Base-by-base conservation (phyloP, 768 basidiomycete genomes). In the Trametes cingulata region DNA sequence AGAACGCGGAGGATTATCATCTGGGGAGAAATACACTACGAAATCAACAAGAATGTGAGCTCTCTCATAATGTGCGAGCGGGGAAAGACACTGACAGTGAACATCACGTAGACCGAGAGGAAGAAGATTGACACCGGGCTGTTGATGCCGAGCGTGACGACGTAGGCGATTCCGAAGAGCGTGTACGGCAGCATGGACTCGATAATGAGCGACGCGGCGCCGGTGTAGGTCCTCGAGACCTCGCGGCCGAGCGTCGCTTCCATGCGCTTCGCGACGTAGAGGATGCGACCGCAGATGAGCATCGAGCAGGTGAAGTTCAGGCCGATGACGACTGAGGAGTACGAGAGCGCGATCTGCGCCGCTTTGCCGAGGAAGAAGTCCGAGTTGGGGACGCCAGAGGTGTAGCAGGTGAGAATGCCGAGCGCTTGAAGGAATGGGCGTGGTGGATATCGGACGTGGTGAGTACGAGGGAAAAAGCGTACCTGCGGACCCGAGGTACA, bases 241-340 rank as follows among this genome's bases (percentile, higher is more conserved):
- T n/a, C 25, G 20, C 41, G 35, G 17, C 55, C 54, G 24, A 61
- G 60, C n/a, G 24, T 29, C 25, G 20, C 29, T 25, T 46, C 17
- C 22, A 56, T 36, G 39, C 49, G 40, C 12, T 25, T 19, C 14
- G 47, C 33, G 22, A 49, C 40, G 25, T 14, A 46, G 6, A 56
- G 49, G 13, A 79, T 74, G 7, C 77, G 78, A 14, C 42, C 58
- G 46, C 73, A 75, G 50, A 80, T 77, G 25, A 77, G 67, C 13
- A 66, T 20, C 3, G 78, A 78, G 49, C 76, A 70, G 63, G 78
- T 61, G 57, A 77, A 69, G 67, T 79, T 80, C 49, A 79, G 67
- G 37, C 71, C 64, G 52, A 80, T 74, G 20, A 76, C 74, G 52
- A 78, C 69, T 9, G 74, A 64, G 48, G 74, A 75, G 69, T 77